A percentile compares a stretch with the other conserved stretches of the same genome.
Conservation (phyloP, 1,284 basidiomycete species). For the Microbotryum violaceum region DNA sequence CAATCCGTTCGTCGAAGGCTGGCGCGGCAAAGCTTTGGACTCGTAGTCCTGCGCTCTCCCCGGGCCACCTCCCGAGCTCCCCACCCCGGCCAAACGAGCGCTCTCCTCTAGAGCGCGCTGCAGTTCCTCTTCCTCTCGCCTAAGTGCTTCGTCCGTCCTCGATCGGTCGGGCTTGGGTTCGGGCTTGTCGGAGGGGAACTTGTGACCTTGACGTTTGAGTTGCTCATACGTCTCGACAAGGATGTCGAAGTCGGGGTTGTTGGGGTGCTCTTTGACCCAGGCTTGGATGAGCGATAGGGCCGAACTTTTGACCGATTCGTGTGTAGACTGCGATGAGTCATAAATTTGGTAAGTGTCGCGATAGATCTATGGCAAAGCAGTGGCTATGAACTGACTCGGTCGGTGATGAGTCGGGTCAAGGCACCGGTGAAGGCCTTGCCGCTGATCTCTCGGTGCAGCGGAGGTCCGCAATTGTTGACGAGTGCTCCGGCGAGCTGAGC, state of each 20-base stretch:
- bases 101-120: conserved; percentile 66
- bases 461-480: conserved; percentile 80
- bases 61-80: no score
- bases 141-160: conserved; percentile 57
- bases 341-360: not conserved
- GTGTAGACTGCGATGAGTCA: conserved; percentile 59
- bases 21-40: conserved; percentile 1
- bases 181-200: not conserved
- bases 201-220: conserved; percentile 61
- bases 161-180: conserved; percentile 13
- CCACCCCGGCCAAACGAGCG: no score
- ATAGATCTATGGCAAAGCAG: not conserved
- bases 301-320: conserved; percentile 76
- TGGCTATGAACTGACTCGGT: conserved; percentile 61
- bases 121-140: conserved; percentile 84
- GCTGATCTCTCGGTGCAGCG: conserved; percentile 78
- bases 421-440: conserved; percentile 83
- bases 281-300: conserved; percentile 64
- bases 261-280: conserved; percentile 80
- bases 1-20: no score
- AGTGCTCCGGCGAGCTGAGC: conserved; percentile 68
- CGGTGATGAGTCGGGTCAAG: conserved; percentile 73
- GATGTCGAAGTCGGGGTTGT: conserved; percentile 51
- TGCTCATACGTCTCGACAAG: conserved; percentile 83
- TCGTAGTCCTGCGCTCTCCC: no score